Evolutionary conservation across 805 yeast genomes (phyloP).

Genomic region (Starmera caribaea): DNA sequence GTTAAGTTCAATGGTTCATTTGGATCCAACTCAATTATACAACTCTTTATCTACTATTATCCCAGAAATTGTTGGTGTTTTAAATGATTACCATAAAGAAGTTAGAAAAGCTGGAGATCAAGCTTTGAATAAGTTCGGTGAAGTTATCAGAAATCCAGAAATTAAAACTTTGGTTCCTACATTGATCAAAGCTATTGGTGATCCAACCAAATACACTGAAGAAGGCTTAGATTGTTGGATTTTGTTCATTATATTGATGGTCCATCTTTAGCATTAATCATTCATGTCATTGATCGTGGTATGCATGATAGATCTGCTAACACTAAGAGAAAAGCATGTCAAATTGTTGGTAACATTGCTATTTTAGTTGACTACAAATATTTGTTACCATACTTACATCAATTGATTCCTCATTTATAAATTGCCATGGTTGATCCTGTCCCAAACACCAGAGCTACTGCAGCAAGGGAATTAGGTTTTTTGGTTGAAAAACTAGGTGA

Average conservation of each 20-base stretch:
- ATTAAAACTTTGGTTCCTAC: conserved; percentile 82
- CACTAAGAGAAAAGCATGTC: no score
- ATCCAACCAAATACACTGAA: conserved; percentile 87
- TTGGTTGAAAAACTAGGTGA: conserved; percentile 95
- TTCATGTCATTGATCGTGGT: conserved; percentile 93
- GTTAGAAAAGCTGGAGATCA: conserved; percentile 92
- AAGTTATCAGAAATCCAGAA: conserved; percentile 95
- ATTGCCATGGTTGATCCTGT: conserved; percentile 98
- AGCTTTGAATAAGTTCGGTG: conserved; percentile 86
- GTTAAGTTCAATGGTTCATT: conserved; percentile 94
- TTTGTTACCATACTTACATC: conserved; percentile 66
- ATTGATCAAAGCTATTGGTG: conserved; percentile 80
- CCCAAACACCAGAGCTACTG: conserved; percentile 96
- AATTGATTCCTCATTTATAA: conserved; percentile 74
- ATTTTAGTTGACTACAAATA: conserved; percentile 94
- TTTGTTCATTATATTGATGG: conserved; percentile 98
- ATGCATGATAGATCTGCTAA: no score
- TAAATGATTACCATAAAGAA: conserved; percentile 93
- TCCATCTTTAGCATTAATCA: conserved; percentile 90
- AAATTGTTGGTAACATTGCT: conserved; percentile 98
- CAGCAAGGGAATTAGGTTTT: conserved; percentile 94
- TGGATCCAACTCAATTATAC: conserved; percentile 90
- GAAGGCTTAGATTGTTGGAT: conserved; percentile 78
- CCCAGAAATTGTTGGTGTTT: conserved; percentile 92
- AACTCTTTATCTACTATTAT: conserved; percentile 82